A percentile compares a stretch with the other conserved stretches of the same genome.
phyloP scores from a whole-genome alignment of 805 yeast species.

The Zygosaccharomyces kombuchaensis region DNA sequence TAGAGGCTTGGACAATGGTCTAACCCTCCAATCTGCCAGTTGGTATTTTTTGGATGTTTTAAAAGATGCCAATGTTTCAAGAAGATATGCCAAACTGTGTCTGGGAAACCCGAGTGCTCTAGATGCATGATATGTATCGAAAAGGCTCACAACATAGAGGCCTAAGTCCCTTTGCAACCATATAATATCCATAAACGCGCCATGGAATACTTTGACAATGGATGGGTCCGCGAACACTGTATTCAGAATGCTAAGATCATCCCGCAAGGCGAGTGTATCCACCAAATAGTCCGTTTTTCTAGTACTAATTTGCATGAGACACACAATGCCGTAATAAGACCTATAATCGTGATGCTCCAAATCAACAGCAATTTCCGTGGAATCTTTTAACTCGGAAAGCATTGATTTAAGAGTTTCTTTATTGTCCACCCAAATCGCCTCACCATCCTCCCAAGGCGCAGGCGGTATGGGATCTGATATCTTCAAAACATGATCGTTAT shows the following conservation, averaged over 20 bases:
- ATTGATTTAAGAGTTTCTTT: conserved; percentile 48
- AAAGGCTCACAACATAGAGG: conserved; percentile 77
- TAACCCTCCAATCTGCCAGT: conserved; percentile 90
- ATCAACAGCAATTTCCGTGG: conserved; percentile 80
- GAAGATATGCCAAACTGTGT: conserved; percentile 75
- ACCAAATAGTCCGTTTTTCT: conserved; percentile 79
- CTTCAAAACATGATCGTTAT: conserved; percentile 55
- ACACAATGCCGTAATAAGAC: conserved; percentile 84
- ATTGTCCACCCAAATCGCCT: conserved; percentile 70
- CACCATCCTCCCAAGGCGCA: conserved; percentile 59
- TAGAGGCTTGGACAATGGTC: conserved; percentile 80
- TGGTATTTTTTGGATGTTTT: conserved; percentile 92
- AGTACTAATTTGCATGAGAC: conserved; percentile 87
- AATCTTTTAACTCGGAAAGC: conserved; percentile 47
- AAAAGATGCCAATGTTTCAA: conserved; percentile 77
- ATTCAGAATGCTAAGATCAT: conserved; percentile 64
- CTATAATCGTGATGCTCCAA: conserved; percentile 93
- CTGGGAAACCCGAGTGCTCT: conserved; percentile 73
- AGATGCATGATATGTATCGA: conserved; percentile 92
- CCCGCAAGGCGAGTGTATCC: conserved; percentile 77
- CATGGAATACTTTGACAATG: conserved; percentile 87
- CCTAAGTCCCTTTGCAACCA: conserved; percentile 98
- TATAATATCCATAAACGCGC: conserved; percentile 93
- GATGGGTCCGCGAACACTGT: conserved; percentile 73
- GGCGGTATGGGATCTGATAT: conserved; percentile 47